Percentiles rank a stretch among this genome's conserved stretches.
phyloP scores from a whole-genome alignment of 805 yeast species.

The Candida chilensis region DNA sequence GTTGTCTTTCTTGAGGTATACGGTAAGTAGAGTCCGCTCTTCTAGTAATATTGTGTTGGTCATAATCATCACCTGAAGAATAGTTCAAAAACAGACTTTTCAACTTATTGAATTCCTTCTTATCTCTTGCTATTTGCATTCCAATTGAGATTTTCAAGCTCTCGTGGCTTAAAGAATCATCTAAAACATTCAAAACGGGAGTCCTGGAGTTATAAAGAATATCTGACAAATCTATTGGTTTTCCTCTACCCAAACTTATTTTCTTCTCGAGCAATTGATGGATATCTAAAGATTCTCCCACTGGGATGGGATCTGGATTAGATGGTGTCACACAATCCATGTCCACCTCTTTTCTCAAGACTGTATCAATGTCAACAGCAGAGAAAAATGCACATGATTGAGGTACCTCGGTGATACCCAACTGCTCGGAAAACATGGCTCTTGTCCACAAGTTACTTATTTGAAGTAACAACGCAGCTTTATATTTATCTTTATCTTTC shows the following conservation, averaged over 20 bases:
- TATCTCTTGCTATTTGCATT: conserved; percentile 16
- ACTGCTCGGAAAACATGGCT: conserved; percentile 87
- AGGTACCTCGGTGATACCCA: conserved; percentile 85
- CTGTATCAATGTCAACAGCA: conserved; percentile 83
- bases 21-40: no score
- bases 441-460: conserved; percentile 93
- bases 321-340: conserved; percentile 90
- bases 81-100: conserved; percentile 5
- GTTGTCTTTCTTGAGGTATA: no score
- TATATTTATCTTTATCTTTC: conserved; percentile 62
- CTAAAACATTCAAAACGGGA: conserved; percentile 14
- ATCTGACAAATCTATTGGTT: conserved; percentile 4
- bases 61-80: neutral
- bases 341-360: conserved; percentile 87
- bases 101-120: conserved; percentile 14
- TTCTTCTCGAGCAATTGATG: conserved; percentile 30
- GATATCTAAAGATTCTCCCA: conserved; percentile 74
- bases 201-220: conserved; percentile 4
- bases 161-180: conserved; percentile 10
- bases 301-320: conserved; percentile 57
- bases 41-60: no score
- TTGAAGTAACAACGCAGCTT: conserved; percentile 77
- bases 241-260: conserved; percentile 16
- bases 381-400: conserved; percentile 95
- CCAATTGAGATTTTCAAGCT: conserved; percentile 11